Evolutionary conservation across 1,139 yeast species (phyloP).

Genomic region (Hansenula sp.): DNA sequence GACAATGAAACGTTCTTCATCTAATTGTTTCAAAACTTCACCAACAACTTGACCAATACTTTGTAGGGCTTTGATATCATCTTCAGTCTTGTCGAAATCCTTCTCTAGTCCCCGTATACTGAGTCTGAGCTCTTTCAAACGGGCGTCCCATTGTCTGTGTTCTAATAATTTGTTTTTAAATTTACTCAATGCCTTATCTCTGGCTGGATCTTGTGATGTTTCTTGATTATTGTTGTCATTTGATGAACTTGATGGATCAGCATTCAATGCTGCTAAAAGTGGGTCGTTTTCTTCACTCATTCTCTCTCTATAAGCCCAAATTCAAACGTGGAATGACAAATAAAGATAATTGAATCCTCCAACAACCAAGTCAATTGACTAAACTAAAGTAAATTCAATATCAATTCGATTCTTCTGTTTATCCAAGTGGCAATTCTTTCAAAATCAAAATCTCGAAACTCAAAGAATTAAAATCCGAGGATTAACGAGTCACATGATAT

Average conservation of each 20-base stretch:
- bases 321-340: too few species aligned
- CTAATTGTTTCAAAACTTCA: constrained; percentile 92
- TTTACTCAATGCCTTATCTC: constrained; percentile 73
- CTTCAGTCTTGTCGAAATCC: constrained; percentile 89
- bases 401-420: not conserved
- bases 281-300: constrained; percentile 75
- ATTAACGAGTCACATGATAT: not conserved
- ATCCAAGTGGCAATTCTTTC: not conserved
- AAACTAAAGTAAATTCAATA: not conserved
- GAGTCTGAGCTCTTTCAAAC: constrained; percentile 78
- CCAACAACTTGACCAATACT: constrained; percentile 98
- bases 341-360: too few species aligned
- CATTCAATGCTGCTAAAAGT: constrained; percentile 63
- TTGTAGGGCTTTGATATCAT: constrained; percentile 94
- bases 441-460: not conserved
- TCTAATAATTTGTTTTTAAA: constrained; percentile 86
- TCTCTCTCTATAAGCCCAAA: too few species aligned
- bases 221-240: constrained; percentile 6
- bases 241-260: constrained; percentile 22
- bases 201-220: constrained; percentile 38
- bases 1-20: constrained; percentile 91
- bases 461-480: not conserved
- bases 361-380: not conserved
- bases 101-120: constrained; percentile 81
- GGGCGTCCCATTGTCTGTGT: constrained; percentile 93